These are phyloP conservation scores for Gossypium lobatum DNA, from an alignment of 441 rosid genomes.

Conservation along the genomic window DNA sequence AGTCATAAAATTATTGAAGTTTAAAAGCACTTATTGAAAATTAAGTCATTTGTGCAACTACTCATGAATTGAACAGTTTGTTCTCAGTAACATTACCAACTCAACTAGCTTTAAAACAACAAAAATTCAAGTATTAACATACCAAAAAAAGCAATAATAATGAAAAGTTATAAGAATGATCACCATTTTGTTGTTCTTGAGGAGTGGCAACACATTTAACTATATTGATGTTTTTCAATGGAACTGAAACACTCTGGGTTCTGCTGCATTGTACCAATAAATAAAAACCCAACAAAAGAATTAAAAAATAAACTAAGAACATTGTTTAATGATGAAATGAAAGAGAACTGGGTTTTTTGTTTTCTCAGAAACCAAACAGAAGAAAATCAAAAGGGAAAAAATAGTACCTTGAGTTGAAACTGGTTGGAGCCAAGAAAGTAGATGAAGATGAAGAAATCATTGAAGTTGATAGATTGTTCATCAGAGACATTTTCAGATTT, in stretches of 20 bases:
- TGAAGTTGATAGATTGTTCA: conserved; percentile 38
- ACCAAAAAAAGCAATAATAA: neutral
- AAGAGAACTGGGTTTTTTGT: neutral
- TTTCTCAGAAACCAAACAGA: conserved; percentile 14
- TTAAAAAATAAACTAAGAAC: neutral
- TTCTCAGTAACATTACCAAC: neutral
- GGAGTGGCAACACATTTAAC: conserved; percentile 66
- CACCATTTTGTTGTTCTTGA: conserved; percentile 57
- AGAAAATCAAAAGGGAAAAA: neutral
- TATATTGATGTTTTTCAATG: conserved; percentile 33
- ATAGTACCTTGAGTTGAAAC: conserved; percentile 42
- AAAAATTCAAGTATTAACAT: neutral
- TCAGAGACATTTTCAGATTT: conserved; percentile 33
- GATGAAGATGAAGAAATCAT: conserved; percentile 66
- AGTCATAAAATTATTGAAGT: neutral
- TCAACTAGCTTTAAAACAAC: neutral
- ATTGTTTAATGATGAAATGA: neutral
- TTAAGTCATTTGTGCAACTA: neutral
- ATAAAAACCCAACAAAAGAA: neutral
- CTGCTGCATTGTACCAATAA: conserved; percentile 26
- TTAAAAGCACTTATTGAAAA: neutral
- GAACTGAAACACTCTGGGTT: conserved; percentile 34
- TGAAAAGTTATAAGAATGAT: neutral
- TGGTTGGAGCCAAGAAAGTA: conserved; percentile 39
- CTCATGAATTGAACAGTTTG: neutral